Percentiles rank a stretch among this genome's conserved stretches.
These are phyloP conservation scores for Diospyros kaki DNA, from an alignment of 148 eudicot species.

Conservation along the genomic window DNA sequence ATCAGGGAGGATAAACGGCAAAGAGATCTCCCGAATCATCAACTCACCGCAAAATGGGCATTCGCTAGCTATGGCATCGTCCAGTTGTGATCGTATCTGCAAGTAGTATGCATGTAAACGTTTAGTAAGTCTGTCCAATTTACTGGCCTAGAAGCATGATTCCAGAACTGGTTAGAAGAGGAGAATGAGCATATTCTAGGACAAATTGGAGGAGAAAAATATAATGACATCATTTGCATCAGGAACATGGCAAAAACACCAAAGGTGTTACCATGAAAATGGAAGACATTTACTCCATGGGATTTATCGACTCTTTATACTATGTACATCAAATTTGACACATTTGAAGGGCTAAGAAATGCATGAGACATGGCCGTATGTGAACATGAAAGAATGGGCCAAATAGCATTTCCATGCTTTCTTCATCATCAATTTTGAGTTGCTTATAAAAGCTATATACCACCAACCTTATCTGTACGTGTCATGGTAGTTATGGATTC, in stretches of 20 bases:
- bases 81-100: conserved; percentile 86
- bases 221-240: conserved; percentile 3
- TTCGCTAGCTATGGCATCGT: conserved; percentile 87
- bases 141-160: background rate
- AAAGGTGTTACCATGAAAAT: background rate
- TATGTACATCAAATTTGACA: background rate
- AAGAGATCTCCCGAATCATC: conserved; percentile 86
- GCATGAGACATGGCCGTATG: background rate
- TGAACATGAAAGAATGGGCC: background rate
- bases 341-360: background rate
- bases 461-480: conserved; percentile 68
- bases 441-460: conserved; percentile 12
- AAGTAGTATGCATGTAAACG: background rate
- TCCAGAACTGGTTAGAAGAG: background rate
- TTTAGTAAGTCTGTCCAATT: background rate
- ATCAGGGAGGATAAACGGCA: conserved; percentile 67
- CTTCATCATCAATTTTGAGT: background rate
- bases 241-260: background rate
- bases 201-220: background rate
- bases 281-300: background rate
- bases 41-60: conserved; percentile 95
- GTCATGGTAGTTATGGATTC: conserved; percentile 58
- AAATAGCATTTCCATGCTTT: background rate
- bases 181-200: background rate
- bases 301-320: background rate